Base-by-base conservation (phyloP, 2,329 filamentous ascomycete species). In the Geoglossum cookeanum region DNA sequence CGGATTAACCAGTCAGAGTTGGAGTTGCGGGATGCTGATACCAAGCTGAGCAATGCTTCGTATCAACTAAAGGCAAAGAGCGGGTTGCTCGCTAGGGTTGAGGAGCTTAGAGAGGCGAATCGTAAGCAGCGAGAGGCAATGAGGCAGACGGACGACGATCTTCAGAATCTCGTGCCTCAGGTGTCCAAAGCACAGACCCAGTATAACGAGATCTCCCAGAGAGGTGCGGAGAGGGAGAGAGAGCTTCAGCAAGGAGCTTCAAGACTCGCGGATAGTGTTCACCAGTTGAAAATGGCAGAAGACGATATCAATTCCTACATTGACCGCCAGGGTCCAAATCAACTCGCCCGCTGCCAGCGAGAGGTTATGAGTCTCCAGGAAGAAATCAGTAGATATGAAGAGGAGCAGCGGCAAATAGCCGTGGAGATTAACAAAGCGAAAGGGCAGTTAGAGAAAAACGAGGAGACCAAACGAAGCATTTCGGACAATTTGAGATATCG, bases 401-500 rank as follows among this genome's bases (percentile, higher is more conserved):
- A 72, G 17, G 85, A 92, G 61, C 81, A 87, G 65, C 72, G 72
- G 11, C 73, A 80, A 51, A 72, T 92, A 56, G 84, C 82, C 1
- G 74, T 78, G 29, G 78, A 84, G 57, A 81, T 87, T 60, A 92
- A 94, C 69, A 82, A 83, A 63, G 77, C 95, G 55, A 84, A 85
- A 61, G 79, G 85, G 54, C 83, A 88, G 56, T 78, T 90, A 55
- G 80, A 82, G 63, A 87, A 89, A 64, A 85, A 87, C 58, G 85
- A 90, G 61, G 81, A 83, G 59, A 90, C 83, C 58, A 91, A 89
- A 71, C 84, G 87, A 64, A 89, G 87, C 61, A 95, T 98, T 63
- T 76, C 76, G 27, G 89, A 97, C 67, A 98, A 98, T 64, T 73
- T 97, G 55, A 83, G 83, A 60, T 95, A 89, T 67, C 85, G 92